Conservation (phyloP, 441 rosid species). For the Adansonia grandidieri region DNA sequence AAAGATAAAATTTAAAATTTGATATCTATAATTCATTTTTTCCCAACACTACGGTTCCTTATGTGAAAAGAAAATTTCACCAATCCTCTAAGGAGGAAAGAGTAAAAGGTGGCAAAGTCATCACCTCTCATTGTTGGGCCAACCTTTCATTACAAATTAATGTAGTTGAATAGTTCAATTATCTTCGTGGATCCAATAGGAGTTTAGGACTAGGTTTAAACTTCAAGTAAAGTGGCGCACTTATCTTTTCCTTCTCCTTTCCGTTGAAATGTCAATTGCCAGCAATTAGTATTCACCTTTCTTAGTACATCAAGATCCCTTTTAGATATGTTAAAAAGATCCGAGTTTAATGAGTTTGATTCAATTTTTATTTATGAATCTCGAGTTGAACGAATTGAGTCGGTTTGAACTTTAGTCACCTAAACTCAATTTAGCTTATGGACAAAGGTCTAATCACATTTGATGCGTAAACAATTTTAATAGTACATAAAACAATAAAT, state of each 20-base stretch:
- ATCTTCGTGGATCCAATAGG: neutral
- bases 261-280: constrained; percentile 5
- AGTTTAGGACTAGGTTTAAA: too few species aligned
- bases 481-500: neutral
- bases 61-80: neutral
- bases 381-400: too few species aligned
- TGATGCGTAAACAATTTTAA: neutral
- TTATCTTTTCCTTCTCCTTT: neutral
- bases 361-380: too few species aligned
- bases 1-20: too few species aligned
- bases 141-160: neutral
- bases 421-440: neutral
- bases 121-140: neutral
- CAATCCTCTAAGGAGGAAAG: neutral
- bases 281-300: too few species aligned
- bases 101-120: neutral
- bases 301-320: too few species aligned
- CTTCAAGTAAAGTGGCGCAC: neutral
- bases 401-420: too few species aligned
- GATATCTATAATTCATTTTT: too few species aligned
- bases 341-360: too few species aligned
- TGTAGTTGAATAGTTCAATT: neutral
- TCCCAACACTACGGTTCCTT: too few species aligned
- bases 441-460: neutral
- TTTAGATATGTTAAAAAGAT: too few species aligned